A percentile compares a stretch with the other conserved stretches of the same genome.
Evolutionary conservation across 352 stramenopile genomes (phyloP).

Genomic region (Phytopythium delawarense): DNA sequence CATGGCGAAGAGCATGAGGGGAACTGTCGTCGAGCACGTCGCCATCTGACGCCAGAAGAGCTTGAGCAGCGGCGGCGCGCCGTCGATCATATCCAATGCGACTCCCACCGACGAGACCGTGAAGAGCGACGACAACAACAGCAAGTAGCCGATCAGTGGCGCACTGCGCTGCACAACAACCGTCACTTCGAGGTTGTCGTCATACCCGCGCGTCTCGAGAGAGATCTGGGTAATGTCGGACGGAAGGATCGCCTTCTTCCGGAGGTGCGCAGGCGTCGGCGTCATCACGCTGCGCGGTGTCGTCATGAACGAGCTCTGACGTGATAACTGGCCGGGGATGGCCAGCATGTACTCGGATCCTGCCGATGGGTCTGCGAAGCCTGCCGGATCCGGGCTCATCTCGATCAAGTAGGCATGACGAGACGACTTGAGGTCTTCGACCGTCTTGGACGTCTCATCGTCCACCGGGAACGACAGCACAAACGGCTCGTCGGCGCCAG

Average conservation of each 20-base stretch:
- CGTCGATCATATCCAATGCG: constrained; percentile 59
- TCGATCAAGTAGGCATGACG: constrained; percentile 78
- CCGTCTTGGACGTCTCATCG: constrained; percentile 50
- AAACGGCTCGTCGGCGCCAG: constrained; percentile 39
- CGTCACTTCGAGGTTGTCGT: constrained; percentile 68
- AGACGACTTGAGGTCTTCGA: constrained; percentile 44
- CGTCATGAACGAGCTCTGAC: constrained; percentile 6
- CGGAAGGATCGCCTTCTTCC: constrained; percentile 41
- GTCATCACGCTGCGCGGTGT: constrained; percentile 25
- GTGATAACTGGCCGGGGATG: constrained; percentile 37
- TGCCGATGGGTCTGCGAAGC: constrained; percentile 24
- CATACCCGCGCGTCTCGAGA: constrained; percentile 59
- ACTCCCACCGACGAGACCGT: constrained; percentile 76
- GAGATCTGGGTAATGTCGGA: constrained; percentile 73
- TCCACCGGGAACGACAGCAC: constrained; percentile 77
- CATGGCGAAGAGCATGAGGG: constrained; percentile 39
- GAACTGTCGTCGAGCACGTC: constrained; percentile 54
- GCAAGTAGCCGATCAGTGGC: constrained; percentile 62
- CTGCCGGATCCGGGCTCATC: constrained; percentile 56
- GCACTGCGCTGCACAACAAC: constrained; percentile 65
- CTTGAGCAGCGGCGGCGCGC: constrained; percentile 68
- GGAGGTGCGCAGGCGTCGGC: constrained; percentile 25
- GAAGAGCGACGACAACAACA: constrained; percentile 64
- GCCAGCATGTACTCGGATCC: constrained; percentile 68
- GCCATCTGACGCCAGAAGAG: constrained; percentile 83